Conservation (phyloP, 2,329 filamentous ascomycete genomes). For the Pseudogymnoascus sp. region DNA sequence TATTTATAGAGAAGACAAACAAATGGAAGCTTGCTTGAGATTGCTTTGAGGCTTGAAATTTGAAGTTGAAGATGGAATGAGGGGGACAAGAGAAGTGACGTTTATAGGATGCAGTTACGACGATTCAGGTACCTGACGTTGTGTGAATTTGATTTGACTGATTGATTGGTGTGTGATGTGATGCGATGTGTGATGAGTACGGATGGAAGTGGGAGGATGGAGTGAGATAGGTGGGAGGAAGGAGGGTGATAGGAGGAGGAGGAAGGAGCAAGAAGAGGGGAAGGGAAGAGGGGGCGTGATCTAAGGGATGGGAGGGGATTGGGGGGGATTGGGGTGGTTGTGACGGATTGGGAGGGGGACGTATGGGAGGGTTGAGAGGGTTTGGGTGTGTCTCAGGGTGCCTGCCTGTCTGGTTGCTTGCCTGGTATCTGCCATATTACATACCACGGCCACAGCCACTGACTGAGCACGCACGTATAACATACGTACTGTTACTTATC, state of each 20-base stretch:
- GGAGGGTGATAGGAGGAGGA: neutral
- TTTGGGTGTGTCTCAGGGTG: neutral
- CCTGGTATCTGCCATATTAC: neutral
- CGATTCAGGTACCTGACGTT: neutral
- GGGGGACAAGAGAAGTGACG: neutral
- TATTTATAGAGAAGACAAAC: neutral
- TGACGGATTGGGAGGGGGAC: no score
- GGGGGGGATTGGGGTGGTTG: neutral
- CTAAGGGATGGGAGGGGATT: neutral
- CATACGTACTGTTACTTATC: no score
- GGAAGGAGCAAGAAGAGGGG: neutral
- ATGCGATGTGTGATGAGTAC: neutral
- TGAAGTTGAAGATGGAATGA: neutral
- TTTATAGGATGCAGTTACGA: neutral
- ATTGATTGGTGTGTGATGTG: neutral
- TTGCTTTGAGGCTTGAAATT: neutral
- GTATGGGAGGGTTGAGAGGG: neutral
- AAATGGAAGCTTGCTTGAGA: neutral
- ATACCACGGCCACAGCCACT: no score
- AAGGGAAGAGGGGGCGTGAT: neutral
- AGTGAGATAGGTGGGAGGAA: neutral
- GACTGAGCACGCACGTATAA: no score
- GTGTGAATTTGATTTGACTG: neutral
- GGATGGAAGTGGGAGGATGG: neutral
- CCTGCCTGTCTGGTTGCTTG: neutral